A percentile compares a stretch with the other conserved stretches of the same genome.
Conservation (phyloP, 2,329 filamentous ascomycete genomes). For the Scolecobasidium constrictum region DNA sequence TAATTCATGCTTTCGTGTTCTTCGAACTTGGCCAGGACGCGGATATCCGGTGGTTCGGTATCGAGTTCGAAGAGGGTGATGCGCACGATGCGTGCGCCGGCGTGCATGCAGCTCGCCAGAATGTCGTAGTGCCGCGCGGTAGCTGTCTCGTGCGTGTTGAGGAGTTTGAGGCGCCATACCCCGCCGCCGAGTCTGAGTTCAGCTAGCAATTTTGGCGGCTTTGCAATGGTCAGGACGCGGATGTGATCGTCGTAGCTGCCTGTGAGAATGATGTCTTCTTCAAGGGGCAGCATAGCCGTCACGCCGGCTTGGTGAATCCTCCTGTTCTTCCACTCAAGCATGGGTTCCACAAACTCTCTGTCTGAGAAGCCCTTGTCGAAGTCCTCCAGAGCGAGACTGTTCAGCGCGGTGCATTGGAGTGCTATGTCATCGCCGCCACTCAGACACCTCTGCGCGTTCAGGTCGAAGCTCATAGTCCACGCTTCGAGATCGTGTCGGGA, state of each 20-base stretch:
- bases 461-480: conserved; percentile 58
- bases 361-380: conserved; percentile 1
- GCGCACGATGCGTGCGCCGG: conserved; percentile 58
- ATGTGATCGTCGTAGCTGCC: conserved; percentile 87
- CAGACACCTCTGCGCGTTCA: conserved; percentile 23
- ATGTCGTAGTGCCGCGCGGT: conserved; percentile 26
- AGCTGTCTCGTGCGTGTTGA: conserved; percentile 23
- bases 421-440: conserved; percentile 71
- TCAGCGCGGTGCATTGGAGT: conserved; percentile 19
- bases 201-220: conserved; percentile 43
- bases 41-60: conserved; percentile 29
- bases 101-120: conserved; percentile 92
- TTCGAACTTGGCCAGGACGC: conserved; percentile 63
- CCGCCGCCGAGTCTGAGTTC: conserved; percentile 63
- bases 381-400: conserved; percentile 12
- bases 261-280: conserved; percentile 55
- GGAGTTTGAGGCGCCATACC: conserved; percentile 73
- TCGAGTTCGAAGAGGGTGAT: conserved; percentile 21
- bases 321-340: conserved; percentile 31
- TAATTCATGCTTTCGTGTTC: conserved; percentile 96
- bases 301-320: conserved; percentile 71
- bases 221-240: conserved; percentile 45
- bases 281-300: conserved; percentile 70
- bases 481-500: conserved; percentile 49
- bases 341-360: conserved; percentile 10